Conservation (phyloP, 2,329 filamentous ascomycete species). For the Fusarium marasasianum region DNA sequence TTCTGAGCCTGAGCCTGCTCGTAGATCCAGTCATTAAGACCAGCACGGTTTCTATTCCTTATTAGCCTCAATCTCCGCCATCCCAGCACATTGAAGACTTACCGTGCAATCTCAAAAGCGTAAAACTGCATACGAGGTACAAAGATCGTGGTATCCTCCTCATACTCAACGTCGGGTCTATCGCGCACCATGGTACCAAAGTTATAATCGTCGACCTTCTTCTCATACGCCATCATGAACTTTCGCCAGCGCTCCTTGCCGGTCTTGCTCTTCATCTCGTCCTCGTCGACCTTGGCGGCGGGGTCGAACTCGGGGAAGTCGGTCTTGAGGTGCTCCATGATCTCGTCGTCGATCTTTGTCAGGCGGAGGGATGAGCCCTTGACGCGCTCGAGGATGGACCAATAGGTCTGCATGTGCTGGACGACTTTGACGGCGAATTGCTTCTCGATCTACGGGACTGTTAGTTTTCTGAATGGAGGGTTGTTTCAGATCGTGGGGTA, state of each 20-base stretch:
- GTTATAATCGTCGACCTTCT: slow-evolving; percentile 96
- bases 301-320: slow-evolving; percentile 96
- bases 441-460: slow-evolving; percentile 82
- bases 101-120: slow-evolving; percentile 62
- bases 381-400: slow-evolving; percentile 91
- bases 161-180: slow-evolving; percentile 84
- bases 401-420: slow-evolving; percentile 97
- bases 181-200: slow-evolving; percentile 93
- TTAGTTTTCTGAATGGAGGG: background rate
- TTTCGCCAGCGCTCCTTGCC: slow-evolving; percentile 96
- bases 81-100: rapidly evolving
- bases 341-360: slow-evolving; percentile 95
- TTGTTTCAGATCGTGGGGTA: slow-evolving; percentile 5
- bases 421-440: slow-evolving; percentile 99
- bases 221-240: slow-evolving; percentile 94
- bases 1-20: slow-evolving; percentile 77
- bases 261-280: slow-evolving; percentile 95
- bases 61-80: background rate
- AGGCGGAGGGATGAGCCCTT: slow-evolving; percentile 88
- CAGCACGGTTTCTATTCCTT: slow-evolving; percentile 77
- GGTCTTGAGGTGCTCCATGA: slow-evolving; percentile 85
- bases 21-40: slow-evolving; percentile 97
- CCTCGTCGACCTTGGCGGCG: slow-evolving; percentile 81
- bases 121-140: slow-evolving; percentile 68
- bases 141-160: slow-evolving; percentile 89